Evolutionary conservation across 805 yeast species (phyloP), one percentile per base, ranked within the genome.

Genomic region (Saccharomycopsis javanensis): DNA sequence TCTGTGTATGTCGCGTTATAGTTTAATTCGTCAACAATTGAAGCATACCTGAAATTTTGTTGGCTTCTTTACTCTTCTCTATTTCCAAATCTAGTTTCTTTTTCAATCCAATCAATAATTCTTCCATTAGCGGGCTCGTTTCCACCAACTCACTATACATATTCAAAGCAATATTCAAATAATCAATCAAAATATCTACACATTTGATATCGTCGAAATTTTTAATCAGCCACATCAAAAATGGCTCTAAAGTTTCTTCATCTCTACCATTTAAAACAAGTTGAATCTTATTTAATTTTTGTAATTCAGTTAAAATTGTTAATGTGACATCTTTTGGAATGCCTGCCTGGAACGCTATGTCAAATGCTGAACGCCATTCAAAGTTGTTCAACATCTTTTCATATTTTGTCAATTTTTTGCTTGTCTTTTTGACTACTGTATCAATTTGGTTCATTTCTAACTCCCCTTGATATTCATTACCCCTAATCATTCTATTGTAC

Each of bases 281-380:
- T 66, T 89, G 78, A 55, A 92, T 83, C 68, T 94, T 94, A 46
- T 97, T 98, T 59, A 96, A 79, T 64, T 82, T 83, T 66, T 88
- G 86, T 66, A 94, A 78, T 71, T 94, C 99, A 64, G 84, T 85
- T 60, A 94, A 74, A 2, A 90, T 89, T 15, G 96, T 85, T 6
- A 88, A 74, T 0, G 96, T 87, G 60, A 84, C 76, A 64, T 91
- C 97, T 58, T 83, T 81, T 0, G 92, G 81, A 68, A 84, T 78
- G 11, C 96, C 96, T 2, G 85, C 79, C 13, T 80, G 75, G 61
- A 92, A 83, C 0, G 96, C 97, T 58, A 84, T 77, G 68, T 92
- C 96, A 50, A 94, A 76, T 4, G 98, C 97, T 63, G 91, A 97
- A 2, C 83, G 69, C 97, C 98, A 94, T 67, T 86, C 81, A 75